Conservation (phyloP, 352 stramenopile genomes). For the Thraustochytrium aureum region DNA sequence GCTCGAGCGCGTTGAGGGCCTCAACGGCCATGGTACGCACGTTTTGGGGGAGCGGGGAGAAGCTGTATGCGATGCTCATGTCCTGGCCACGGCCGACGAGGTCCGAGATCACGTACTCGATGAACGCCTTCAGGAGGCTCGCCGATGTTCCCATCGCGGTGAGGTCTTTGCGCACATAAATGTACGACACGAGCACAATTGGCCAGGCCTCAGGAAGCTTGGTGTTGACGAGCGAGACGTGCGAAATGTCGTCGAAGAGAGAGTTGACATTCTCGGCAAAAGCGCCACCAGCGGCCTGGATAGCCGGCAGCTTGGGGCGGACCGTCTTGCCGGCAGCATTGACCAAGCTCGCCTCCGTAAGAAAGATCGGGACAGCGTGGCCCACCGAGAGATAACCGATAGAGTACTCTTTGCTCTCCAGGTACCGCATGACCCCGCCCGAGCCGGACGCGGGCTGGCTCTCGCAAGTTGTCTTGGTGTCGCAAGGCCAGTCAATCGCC, state of each 20-base stretch:
- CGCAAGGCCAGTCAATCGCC: conserved; percentile 55
- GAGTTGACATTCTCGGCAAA: not conserved
- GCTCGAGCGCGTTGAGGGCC: not conserved
- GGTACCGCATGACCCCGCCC: conserved; percentile 60
- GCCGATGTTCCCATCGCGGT: conserved; percentile 60
- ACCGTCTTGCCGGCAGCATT: conserved; percentile 58
- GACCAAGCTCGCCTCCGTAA: conserved; percentile 3
- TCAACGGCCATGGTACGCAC: conserved; percentile 26
- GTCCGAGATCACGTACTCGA: conserved; percentile 61
- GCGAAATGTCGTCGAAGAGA: conserved; percentile 59
- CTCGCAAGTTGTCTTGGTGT: conserved; percentile 62
- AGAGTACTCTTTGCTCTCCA: conserved; percentile 46
- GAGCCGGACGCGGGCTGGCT: conserved; percentile 57
- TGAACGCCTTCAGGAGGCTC: conserved; percentile 64
- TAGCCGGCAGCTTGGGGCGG: conserved; percentile 47
- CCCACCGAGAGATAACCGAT: conserved; percentile 46
- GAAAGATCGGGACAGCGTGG: conserved; percentile 1
- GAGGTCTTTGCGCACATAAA: conserved; percentile 69
- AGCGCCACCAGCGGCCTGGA: conserved; percentile 3
- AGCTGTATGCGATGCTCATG: conserved; percentile 61
- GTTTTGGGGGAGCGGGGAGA: conserved; percentile 56
- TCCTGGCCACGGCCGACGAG: conserved; percentile 59
- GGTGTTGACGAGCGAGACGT: conserved; percentile 65
- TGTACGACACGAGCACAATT: conserved; percentile 68
- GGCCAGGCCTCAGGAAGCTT: conserved; percentile 65